Percentiles rank a stretch among this genome's conserved stretches.
phyloP scores from a whole-genome alignment of 2,329 filamentous ascomycete genomes.

The Pseudocercospora cruenta region DNA sequence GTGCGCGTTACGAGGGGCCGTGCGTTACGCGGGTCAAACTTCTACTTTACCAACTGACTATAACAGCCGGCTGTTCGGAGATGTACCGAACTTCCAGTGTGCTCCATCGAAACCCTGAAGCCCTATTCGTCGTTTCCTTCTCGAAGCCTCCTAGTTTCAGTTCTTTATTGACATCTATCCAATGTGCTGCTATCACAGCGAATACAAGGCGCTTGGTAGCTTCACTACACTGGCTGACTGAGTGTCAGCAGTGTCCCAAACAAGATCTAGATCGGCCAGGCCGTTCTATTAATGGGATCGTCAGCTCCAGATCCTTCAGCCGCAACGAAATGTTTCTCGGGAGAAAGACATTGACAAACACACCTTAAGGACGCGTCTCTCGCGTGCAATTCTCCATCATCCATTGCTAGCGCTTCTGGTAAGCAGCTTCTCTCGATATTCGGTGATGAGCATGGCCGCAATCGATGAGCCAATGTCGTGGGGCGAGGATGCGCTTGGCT shows the following conservation, averaged over 20 bases:
- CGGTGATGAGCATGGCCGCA: background rate
- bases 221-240: background rate
- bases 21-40: no score
- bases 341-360: background rate
- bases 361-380: background rate
- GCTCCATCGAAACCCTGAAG: background rate
- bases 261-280: background rate
- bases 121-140: background rate
- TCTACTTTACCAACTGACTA: no score
- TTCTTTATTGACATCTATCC: background rate
- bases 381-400: background rate
- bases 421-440: background rate
- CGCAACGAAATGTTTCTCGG: background rate
- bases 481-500: conserved; percentile 8
- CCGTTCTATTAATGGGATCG: background rate
- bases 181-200: background rate
- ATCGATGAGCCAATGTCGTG: background rate
- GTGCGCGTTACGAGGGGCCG: no score
- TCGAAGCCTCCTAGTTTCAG: background rate
- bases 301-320: conserved; percentile 8
- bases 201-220: background rate
- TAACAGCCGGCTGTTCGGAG: no score
- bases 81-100: no score
- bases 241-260: background rate
- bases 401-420: background rate